These are phyloP conservation scores for Limtongia smithiae DNA, from an alignment of 805 yeast genomes.

Conservation along the genomic window DNA sequence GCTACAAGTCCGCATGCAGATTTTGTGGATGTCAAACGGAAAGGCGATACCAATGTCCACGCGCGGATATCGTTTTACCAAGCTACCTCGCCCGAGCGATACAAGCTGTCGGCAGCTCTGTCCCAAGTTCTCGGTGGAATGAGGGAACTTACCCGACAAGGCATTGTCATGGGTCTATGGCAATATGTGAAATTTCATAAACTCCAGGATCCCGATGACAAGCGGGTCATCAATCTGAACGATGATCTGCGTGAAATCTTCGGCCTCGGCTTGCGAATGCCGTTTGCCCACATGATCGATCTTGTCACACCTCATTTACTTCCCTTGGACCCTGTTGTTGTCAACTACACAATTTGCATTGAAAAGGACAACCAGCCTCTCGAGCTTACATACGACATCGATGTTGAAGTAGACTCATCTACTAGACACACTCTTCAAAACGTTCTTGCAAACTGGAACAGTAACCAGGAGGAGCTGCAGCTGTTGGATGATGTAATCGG, in stretches of 20 bases:
- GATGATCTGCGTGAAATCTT: slow-evolving; percentile 45
- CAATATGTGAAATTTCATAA: slow-evolving; percentile 68
- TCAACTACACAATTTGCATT: slow-evolving; percentile 74
- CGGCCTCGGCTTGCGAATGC: slow-evolving; percentile 48
- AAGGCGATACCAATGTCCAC: slow-evolving; percentile 62
- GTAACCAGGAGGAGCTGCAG: slow-evolving; percentile 42
- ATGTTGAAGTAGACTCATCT: slow-evolving; percentile 49
- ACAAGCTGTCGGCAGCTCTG: slow-evolving; percentile 62
- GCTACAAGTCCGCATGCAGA: slow-evolving; percentile 46
- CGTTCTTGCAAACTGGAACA: slow-evolving; percentile 41
- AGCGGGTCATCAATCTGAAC: slow-evolving; percentile 52
- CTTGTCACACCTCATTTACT: slow-evolving; percentile 61
- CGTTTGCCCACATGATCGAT: slow-evolving; percentile 70
- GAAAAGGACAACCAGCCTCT: slow-evolving; percentile 60
- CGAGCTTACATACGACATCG: slow-evolving; percentile 66
- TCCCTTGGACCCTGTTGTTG: slow-evolving; percentile 75
- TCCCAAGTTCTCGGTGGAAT: slow-evolving; percentile 65
- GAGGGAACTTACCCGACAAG: slow-evolving; percentile 79
- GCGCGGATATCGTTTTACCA: slow-evolving; percentile 77
- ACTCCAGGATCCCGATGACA: slow-evolving; percentile 56
- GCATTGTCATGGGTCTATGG: slow-evolving; percentile 74
- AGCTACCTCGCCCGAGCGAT: slow-evolving; percentile 66
- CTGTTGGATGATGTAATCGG: slow-evolving; percentile 46
- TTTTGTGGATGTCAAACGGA: slow-evolving; percentile 81
- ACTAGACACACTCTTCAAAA: slow-evolving; percentile 35